Evolutionary conservation across 345 rosid species (phyloP), one percentile per base, ranked within the genome.

Genomic region (Eucalyptus cladocalyx): DNA sequence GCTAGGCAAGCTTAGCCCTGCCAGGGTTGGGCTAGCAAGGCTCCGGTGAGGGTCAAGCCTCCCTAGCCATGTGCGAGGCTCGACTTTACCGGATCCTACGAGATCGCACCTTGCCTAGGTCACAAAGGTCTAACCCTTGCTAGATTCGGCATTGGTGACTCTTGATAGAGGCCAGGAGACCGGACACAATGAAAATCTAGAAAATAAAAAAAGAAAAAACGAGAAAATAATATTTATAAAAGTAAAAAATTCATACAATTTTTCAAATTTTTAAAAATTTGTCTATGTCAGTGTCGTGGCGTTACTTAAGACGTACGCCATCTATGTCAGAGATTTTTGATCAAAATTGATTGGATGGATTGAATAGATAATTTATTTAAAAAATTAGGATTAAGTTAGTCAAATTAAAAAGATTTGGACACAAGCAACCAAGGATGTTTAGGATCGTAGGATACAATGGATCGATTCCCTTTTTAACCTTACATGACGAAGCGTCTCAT

Each of bases 71-170:
- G 11, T 53, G 5, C 1, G 11, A 24, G 30, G 62, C 13, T 24
- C 3, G 11, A 56, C 30, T 1, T 54, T 24, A 23, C 0, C 0
- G 0, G 28, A 56, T 56, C 14, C 9, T 0, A 0, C 1, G 3
- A 56, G 30, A 6, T 56, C 0, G 30, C 21, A 5, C 14, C 13
- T 56, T 24, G 62, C 3, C 6, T 24, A 24, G 62, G 12, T 11
- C 30, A 56, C 21, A 26, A 24, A 56, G 12, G 62, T 56, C 6
- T 56, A 56, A 56, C 14, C 30, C 30, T 24, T 24, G 62, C 62
- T 56, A 56, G 62, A 56, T 56, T 56, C 2, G 62, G 14, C 13
- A 56, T 0, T 3, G 3, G 62, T 56, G 62, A 53, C 26, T 53
- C 26, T 53, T 0, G 58, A 53, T 53, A 53, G 26, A 0, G 58